Conservation (phyloP, 768 basidiomycete genomes). For the Boletus rufocinnamomeus region DNA sequence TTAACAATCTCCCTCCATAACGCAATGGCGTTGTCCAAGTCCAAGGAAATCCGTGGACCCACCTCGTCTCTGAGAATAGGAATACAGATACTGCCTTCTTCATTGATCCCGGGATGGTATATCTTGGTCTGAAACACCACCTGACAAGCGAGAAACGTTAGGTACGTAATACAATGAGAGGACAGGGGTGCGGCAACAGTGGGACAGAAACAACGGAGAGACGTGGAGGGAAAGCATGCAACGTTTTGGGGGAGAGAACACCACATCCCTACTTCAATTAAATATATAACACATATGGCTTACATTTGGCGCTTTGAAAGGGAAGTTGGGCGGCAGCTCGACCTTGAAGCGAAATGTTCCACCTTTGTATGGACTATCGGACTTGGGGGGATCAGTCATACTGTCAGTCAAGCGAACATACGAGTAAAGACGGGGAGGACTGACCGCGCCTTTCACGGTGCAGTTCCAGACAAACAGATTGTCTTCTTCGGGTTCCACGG, state of each 20-base stretch:
- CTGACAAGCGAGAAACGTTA: constrained; percentile 39
- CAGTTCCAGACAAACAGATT: constrained; percentile 82
- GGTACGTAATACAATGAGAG: constrained; percentile 22
- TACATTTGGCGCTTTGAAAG: constrained; percentile 85
- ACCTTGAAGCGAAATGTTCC: constrained; percentile 79
- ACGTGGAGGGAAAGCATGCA: constrained; percentile 11
- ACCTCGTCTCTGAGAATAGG: constrained; percentile 85
- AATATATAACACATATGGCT: constrained; percentile 20
- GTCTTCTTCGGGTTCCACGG: constrained; percentile 63
- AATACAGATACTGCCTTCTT: constrained; percentile 84
- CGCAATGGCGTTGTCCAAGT: neutral
- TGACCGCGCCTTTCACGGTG: constrained; percentile 69
- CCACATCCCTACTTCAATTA: constrained; percentile 1
- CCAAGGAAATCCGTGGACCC: constrained; percentile 27
- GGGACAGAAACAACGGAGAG: constrained; percentile 2
- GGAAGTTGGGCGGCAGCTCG: constrained; percentile 75
- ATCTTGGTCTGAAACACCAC: constrained; percentile 85
- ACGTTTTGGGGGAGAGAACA: constrained; percentile 23
- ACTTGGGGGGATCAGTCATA: constrained; percentile 39
- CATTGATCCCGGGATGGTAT: constrained; percentile 90
- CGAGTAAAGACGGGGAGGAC: constrained; percentile 27
- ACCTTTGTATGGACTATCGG: constrained; percentile 79
- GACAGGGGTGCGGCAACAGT: neutral
- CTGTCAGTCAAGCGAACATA: constrained; percentile 4
- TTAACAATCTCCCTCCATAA: constrained; percentile 7